A percentile compares a stretch with the other conserved stretches of the same genome.
Evolutionary conservation across 108 stramenopile species (phyloP).

Genomic region (Pseudonitzschia delicatissima): DNA sequence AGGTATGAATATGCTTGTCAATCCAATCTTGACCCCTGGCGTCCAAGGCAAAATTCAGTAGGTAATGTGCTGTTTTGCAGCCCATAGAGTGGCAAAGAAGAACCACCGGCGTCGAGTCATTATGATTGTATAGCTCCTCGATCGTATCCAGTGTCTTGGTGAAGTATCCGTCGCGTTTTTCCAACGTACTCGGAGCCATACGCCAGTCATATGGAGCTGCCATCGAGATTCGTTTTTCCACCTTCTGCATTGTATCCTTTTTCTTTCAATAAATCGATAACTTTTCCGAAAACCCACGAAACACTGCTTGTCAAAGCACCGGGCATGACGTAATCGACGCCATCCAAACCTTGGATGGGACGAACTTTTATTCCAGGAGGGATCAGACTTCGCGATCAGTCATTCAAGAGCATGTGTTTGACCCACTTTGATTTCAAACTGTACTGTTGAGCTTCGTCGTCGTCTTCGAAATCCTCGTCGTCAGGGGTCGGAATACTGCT

Average conservation of each 20-base stretch:
- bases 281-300: constrained; percentile 39
- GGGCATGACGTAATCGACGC: constrained; percentile 38
- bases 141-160: constrained; percentile 26
- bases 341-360: constrained; percentile 30
- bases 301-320: constrained; percentile 25
- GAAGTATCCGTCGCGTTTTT: constrained; percentile 42
- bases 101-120: constrained; percentile 29
- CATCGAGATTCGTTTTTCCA: constrained; percentile 31
- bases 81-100: constrained; percentile 41
- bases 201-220: constrained; percentile 53
- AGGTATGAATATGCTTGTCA: constrained; percentile 51
- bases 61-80: constrained; percentile 33
- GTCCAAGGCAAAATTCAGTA: constrained; percentile 30
- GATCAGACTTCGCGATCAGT: constrained; percentile 25
- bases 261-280: constrained; percentile 28
- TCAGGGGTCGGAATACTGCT: not conserved
- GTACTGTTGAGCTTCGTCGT: constrained; percentile 23
- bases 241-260: constrained; percentile 26
- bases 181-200: constrained; percentile 34
- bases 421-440: constrained; percentile 24
- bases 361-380: constrained; percentile 29
- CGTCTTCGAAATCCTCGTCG: constrained; percentile 3
- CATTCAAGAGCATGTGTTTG: constrained; percentile 21
- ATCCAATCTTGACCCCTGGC: constrained; percentile 48
- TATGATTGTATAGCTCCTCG: constrained; percentile 31